These are phyloP conservation scores for Phytophthora multivora DNA, from an alignment of 352 stramenopile genomes.

Conservation along the genomic window DNA sequence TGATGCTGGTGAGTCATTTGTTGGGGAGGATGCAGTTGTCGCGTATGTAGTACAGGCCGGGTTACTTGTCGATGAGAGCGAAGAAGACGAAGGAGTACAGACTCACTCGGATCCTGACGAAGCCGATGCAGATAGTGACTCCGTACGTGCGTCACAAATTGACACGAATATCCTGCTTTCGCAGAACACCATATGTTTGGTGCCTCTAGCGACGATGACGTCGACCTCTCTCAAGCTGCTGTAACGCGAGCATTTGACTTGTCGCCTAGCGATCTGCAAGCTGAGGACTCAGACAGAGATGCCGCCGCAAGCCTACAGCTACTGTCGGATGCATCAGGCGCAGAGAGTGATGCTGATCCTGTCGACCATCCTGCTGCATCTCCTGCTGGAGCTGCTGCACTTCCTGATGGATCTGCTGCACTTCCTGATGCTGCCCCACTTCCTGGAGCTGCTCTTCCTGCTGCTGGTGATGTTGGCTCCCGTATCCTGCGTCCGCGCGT, in stretches of 20 bases:
- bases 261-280: conserved; percentile 6
- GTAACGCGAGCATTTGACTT: conserved; percentile 13
- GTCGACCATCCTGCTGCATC: background rate
- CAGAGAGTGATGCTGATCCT: conserved; percentile 6
- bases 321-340: conserved; percentile 11
- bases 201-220: conserved; percentile 2
- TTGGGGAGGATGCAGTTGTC: conserved; percentile 15
- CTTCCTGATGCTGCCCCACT: too few relatives aligned
- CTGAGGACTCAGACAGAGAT: conserved; percentile 7
- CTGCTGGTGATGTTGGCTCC: too few relatives aligned
- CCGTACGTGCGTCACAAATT: conserved; percentile 16
- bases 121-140: too few relatives aligned
- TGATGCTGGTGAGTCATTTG: background rate
- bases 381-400: background rate
- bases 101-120: background rate
- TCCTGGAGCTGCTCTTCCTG: too few relatives aligned
- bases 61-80: background rate
- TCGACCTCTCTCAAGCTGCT: conserved; percentile 16
- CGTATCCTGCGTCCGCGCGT: background rate
- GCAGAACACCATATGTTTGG: conserved; percentile 15
- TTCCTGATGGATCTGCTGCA: too few relatives aligned
- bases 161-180: conserved; percentile 13
- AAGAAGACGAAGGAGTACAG: background rate
- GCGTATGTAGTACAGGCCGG: background rate
- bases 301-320: conserved; percentile 11